A percentile compares a stretch with the other conserved stretches of the same genome.
Evolutionary conservation across 805 yeast genomes (phyloP).

Genomic region (Metschnikowia sp.): DNA sequence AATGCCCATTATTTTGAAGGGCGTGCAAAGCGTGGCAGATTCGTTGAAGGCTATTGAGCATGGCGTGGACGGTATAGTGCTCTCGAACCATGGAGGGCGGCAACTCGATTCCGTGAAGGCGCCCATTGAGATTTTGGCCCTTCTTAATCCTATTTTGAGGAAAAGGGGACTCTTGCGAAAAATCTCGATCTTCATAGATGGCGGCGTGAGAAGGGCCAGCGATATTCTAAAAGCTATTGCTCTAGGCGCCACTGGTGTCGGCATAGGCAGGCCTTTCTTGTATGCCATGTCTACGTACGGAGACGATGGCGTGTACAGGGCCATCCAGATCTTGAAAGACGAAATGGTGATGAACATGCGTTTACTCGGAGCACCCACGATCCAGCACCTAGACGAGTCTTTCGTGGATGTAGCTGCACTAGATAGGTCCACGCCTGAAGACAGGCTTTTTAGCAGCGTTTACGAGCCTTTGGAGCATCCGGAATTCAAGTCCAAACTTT

Average conservation of each 20-base stretch:
- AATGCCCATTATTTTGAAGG: slow-evolving; percentile 58
- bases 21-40: slow-evolving; percentile 66
- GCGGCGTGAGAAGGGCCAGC: slow-evolving; percentile 75
- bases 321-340: slow-evolving; percentile 57
- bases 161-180: slow-evolving; percentile 41
- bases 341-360: slow-evolving; percentile 67
- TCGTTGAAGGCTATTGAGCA: slow-evolving; percentile 54
- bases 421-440: slow-evolving; percentile 48
- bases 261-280: slow-evolving; percentile 72
- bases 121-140: slow-evolving; percentile 59
- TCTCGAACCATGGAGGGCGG: slow-evolving; percentile 76
- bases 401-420: slow-evolving; percentile 55
- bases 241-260: slow-evolving; percentile 73
- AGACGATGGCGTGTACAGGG: slow-evolving; percentile 64
- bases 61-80: slow-evolving; percentile 60
- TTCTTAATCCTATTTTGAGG: slow-evolving; percentile 45
- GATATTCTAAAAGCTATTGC: slow-evolving; percentile 75
- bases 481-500: slow-evolving; percentile 37
- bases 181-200: slow-evolving; percentile 67
- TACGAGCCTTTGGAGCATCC: slow-evolving; percentile 58
- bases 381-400: slow-evolving; percentile 49
- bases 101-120: slow-evolving; percentile 63
- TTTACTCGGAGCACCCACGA: slow-evolving; percentile 53
- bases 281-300: slow-evolving; percentile 82
- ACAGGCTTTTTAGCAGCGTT: slow-evolving; percentile 49